Evolutionary conservation across 305 asterid species (phyloP).

Genomic region (Euphrasia arctica): DNA sequence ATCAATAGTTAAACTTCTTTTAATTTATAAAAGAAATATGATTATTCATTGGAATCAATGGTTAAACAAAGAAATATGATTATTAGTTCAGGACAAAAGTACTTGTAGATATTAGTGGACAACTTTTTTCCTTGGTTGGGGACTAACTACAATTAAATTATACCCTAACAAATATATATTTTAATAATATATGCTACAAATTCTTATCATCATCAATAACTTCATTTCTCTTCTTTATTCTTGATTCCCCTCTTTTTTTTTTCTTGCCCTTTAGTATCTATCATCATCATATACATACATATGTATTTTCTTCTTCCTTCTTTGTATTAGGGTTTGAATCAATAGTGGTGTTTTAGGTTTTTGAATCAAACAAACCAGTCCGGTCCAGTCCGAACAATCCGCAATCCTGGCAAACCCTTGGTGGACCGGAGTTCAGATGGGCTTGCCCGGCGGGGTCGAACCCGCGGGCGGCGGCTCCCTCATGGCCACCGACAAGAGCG

Average conservation of each 20-base stretch:
- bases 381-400: neutral
- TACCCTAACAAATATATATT: neutral
- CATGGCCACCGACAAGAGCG: slow-evolving; percentile 41
- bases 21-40: no score
- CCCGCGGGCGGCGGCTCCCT: slow-evolving; percentile 43
- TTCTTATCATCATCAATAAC: neutral
- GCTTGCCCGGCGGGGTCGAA: slow-evolving; percentile 42
- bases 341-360: neutral
- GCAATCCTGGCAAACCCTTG: slow-evolving; percentile 58
- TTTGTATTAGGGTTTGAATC: neutral
- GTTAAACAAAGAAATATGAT: no score
- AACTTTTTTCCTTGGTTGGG: neutral
- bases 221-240: neutral
- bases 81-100: no score
- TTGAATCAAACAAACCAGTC: neutral
- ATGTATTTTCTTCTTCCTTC: neutral
- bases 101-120: neutral
- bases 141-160: neutral
- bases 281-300: neutral
- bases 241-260: neutral
- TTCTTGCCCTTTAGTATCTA: neutral
- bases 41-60: no score
- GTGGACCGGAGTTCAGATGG: slow-evolving; percentile 71
- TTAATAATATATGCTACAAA: neutral
- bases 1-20: no score